Base-by-base conservation (phyloP, 306 rosid genomes). In the Gleditsia sinensis region DNA sequence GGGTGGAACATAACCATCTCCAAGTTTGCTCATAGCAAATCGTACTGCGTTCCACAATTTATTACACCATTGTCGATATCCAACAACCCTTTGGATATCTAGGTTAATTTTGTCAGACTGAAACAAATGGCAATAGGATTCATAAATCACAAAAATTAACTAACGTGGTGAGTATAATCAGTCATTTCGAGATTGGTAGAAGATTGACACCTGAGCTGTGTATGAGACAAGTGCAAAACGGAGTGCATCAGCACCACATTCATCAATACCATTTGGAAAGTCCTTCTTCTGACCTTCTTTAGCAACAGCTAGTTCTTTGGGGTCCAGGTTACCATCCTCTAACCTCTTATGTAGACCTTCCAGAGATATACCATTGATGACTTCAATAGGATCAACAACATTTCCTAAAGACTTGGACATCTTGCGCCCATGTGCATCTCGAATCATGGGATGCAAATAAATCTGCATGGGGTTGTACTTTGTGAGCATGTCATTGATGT, bases 351-450 rank as follows among this genome's bases (percentile, higher is more conserved):
- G 90, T 57, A 94, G 89, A 75, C 88, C 96, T 75, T 92, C 95
- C 55, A 90, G 86, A 9, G 92, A 64, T 80, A 94, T 77, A 30
- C 99, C 97, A 80, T 82, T 90, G 75, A 92, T 87, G 37, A 92
- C 99, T 83, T 94, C 97, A 74, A 90, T 86, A 2, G 99, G 99
- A 85, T 94, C 99, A 69, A 92, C 74, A 76, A 94, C 99, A 87
- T 94, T 94, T 78, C 99, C 98, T 72, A 94, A 86, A 43, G 99
- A 94, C 85, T 92, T 94, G 30, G 97, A 92, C 99, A 92, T 94
- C 88, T 94, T 92, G 69, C 96, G 98, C 16, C 97, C 99, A 80
- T 88, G 99, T 19, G 99, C 99, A 88, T 94, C 99, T 36, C 98
- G 99, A 79, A 90, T 79, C 98, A 92, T 90, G n/a, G 97, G 98